phyloP scores from a whole-genome alignment of 2,329 filamentous ascomycete species.

The Scorias spongiosa region DNA sequence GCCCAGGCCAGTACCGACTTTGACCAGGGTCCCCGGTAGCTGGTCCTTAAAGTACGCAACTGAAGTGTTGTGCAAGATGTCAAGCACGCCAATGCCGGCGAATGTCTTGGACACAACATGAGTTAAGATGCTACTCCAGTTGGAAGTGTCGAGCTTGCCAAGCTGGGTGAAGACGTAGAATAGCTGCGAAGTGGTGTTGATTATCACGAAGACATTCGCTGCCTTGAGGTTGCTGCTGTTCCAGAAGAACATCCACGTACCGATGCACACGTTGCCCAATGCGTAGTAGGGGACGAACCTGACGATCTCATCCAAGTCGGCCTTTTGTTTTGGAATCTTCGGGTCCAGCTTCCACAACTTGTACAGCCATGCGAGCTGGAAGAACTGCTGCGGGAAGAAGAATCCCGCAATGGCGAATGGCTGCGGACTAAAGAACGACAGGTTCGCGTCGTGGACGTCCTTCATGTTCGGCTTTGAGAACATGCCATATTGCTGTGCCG shows the following conservation, averaged over 20 bases:
- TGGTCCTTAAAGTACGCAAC: constrained; percentile 40
- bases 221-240: constrained; percentile 36
- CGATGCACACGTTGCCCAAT: constrained; percentile 44
- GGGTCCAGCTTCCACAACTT: constrained; percentile 36
- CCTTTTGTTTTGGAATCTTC: constrained; percentile 23
- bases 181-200: constrained; percentile 41
- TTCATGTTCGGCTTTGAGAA: constrained; percentile 43
- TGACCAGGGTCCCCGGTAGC: constrained; percentile 31
- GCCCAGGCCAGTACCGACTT: constrained; percentile 37
- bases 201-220: constrained; percentile 40
- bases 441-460: constrained; percentile 41
- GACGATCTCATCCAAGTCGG: constrained; percentile 35
- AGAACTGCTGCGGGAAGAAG: constrained; percentile 46
- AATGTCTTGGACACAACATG: constrained; percentile 45
- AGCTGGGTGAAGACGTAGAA: constrained; percentile 37
- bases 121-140: constrained; percentile 38
- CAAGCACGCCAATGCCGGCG: constrained; percentile 44
- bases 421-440: constrained; percentile 44
- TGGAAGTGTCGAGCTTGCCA: constrained; percentile 32
- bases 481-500: constrained; percentile 45
- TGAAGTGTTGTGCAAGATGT: constrained; percentile 43
- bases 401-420: constrained; percentile 45
- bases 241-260: constrained; percentile 51
- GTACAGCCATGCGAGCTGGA: constrained; percentile 44
- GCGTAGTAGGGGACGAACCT: constrained; percentile 41